phyloP scores from a whole-genome alignment of 2,329 filamentous ascomycete genomes.

The Claviceps paspali region DNA sequence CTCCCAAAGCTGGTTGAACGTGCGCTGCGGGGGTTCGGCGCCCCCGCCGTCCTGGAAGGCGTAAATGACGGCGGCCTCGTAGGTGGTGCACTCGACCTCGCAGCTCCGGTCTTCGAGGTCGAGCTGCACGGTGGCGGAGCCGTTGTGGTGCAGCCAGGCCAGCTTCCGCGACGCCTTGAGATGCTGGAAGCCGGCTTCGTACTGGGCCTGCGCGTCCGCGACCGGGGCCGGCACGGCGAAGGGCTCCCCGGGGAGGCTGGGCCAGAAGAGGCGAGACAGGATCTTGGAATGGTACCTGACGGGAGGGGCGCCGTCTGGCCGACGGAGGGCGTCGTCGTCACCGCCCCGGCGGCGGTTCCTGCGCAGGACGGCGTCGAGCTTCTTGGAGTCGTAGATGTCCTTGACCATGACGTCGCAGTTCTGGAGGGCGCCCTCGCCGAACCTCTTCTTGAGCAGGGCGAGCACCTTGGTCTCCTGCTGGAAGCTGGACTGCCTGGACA shows the following conservation, averaged over 20 bases:
- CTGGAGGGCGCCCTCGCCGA: conserved; percentile 74
- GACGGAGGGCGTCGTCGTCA: not conserved
- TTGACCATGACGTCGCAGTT: conserved; percentile 96
- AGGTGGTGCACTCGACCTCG: conserved; percentile 58
- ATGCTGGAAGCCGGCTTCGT: conserved; percentile 60
- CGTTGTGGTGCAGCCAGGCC: conserved; percentile 73
- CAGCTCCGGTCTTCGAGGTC: conserved; percentile 70
- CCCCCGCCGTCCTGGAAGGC: conserved; percentile 49
- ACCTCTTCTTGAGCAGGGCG: conserved; percentile 72
- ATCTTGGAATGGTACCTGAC: conserved; percentile 62
- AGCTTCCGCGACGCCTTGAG: conserved; percentile 77
- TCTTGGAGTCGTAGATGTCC: conserved; percentile 72
- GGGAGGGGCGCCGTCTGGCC: conserved; percentile 8
- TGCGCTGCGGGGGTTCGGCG: conserved; percentile 22
- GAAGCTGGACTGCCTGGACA: conserved; percentile 52
- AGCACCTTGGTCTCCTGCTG: conserved; percentile 71
- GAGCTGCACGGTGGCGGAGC: conserved; percentile 65
- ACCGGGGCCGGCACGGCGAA: conserved; percentile 50
- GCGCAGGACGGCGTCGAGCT: conserved; percentile 54
- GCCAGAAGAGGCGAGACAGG: conserved; percentile 88
- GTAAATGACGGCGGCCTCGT: conserved; percentile 77
- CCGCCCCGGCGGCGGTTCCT: conserved; percentile 18
- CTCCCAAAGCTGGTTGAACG: conserved; percentile 37
- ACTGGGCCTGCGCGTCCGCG: conserved; percentile 46
- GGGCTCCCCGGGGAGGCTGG: conserved; percentile 54